Base-by-base conservation (phyloP, 257 asterid species). In the Solanum medicagineum region DNA sequence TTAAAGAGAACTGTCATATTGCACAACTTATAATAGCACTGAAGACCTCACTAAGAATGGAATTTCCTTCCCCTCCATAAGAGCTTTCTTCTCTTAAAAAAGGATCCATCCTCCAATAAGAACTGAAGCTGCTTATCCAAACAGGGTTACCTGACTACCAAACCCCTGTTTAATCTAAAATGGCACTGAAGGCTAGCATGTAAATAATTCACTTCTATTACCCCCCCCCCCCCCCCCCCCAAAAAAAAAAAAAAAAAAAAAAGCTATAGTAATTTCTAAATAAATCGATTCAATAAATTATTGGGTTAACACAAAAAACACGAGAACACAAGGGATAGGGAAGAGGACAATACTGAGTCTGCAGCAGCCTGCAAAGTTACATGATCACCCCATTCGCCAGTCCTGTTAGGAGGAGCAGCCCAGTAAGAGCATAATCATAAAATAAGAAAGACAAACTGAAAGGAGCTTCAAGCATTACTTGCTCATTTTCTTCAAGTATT, bases 341-440 rank as follows among this genome's bases (percentile, higher is more conserved):
- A 79, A 86, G 86, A 85, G 29, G 60, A 22, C n/a, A 75, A 32
- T 92, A 96, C 98, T 92, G 90, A 86, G 90, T 96, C 98, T 65
- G 99, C 94, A 53, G 98, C 98, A 26, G 98, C 99, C 89, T 94
- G 98, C 89, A 96, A 87, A 12, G 98, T 96, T 87, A 96, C 89
- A 81, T 96, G 98, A 89, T 96, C 98, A 17, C 99, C 99, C 99
- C 98, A 96, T 91, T 93, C 99, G 36, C 99, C 98, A 20, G 88
- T 85, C 90, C 99, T 96, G 94, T 69, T 63, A 22, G 57, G 51
- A 36, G 20, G 44, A 82, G 16, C 47, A 86, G 24, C 59, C 47
- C 60, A 70, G 22, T 13, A 54, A 85, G 36, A n/a, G 69, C 10
- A 57, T 24, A 65, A 42, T 55, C 11, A 71, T 68, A 74, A 22